Conservation (phyloP, 441 rosid genomes). For the Macaranga tanarius region DNA sequence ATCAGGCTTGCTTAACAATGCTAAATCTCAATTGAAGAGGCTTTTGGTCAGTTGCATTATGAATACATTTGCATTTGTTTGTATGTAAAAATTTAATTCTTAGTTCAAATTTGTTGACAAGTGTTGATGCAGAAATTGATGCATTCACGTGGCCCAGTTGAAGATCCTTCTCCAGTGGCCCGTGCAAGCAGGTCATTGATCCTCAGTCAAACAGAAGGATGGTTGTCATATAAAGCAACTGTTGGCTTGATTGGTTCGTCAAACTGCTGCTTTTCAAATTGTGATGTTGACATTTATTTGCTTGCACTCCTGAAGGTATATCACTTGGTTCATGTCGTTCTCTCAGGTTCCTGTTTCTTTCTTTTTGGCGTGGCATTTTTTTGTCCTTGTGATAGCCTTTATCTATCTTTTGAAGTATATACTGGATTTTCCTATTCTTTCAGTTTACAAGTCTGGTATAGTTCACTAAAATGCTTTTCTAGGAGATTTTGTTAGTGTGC, state of each 20-base stretch:
- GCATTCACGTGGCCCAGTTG: slow-evolving; percentile 66
- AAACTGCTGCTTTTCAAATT: slow-evolving; percentile 59
- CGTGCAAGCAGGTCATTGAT: slow-evolving; percentile 62
- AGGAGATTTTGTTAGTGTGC: background rate
- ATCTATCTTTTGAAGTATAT: slow-evolving; percentile 6
- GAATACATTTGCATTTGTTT: slow-evolving; percentile 18
- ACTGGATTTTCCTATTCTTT: background rate
- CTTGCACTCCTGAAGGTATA: slow-evolving; percentile 78
- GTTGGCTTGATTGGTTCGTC: slow-evolving; percentile 71
- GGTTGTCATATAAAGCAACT: slow-evolving; percentile 78
- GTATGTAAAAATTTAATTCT: slow-evolving; percentile 23
- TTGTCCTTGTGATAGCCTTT: background rate
- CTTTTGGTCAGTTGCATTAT: slow-evolving; percentile 64
- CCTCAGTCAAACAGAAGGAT: slow-evolving; percentile 71
- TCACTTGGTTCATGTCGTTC: slow-evolving; percentile 9
- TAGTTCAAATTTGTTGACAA: slow-evolving; percentile 36
- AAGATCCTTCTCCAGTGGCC: slow-evolving; percentile 89
- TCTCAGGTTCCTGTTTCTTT: background rate
- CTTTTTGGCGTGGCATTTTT: background rate
- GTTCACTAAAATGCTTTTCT: background rate
- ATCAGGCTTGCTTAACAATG: slow-evolving; percentile 49
- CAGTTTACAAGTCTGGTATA: background rate
- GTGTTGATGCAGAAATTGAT: slow-evolving; percentile 73
- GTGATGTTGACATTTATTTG: slow-evolving; percentile 73
- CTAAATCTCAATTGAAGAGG: slow-evolving; percentile 72